Evolutionary conservation across 2,329 filamentous ascomycete genomes (phyloP).

Genomic region (Leptosphaerulina australis): DNA sequence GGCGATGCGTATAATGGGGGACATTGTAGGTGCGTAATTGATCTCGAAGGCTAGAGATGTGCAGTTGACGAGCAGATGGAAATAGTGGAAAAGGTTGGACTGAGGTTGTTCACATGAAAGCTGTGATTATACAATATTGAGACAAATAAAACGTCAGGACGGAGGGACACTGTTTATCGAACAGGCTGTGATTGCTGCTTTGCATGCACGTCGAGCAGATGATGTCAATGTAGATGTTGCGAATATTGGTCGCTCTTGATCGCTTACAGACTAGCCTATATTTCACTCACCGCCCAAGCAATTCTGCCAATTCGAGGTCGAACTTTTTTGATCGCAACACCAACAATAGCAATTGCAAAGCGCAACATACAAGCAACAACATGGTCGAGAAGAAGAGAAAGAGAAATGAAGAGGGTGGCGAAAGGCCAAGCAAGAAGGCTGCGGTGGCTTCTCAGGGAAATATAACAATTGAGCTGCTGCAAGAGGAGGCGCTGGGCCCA

Average conservation of each 20-base stretch:
- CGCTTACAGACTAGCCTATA: neutral
- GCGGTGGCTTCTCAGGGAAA: slow-evolving; percentile 48
- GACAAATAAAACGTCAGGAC: neutral
- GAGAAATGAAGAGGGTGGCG: slow-evolving; percentile 38
- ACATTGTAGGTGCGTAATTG: slow-evolving; percentile 19
- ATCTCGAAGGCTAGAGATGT: slow-evolving; percentile 2
- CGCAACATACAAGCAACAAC: slow-evolving; percentile 19
- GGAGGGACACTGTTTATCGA: neutral
- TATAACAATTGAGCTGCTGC: slow-evolving; percentile 54
- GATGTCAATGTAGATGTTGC: slow-evolving; percentile 15
- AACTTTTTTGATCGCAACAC: slow-evolving; percentile 32
- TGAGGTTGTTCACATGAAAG: neutral
- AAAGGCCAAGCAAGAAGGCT: slow-evolving; percentile 53
- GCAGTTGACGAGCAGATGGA: neutral
- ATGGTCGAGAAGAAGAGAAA: slow-evolving; percentile 50
- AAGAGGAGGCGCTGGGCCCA: slow-evolving; percentile 55
- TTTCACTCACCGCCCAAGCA: slow-evolving; percentile 1
- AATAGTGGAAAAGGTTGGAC: neutral
- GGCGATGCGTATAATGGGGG: slow-evolving; percentile 32
- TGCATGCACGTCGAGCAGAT: slow-evolving; percentile 6
- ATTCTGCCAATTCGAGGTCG: slow-evolving; percentile 28
- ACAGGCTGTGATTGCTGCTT: slow-evolving; percentile 1
- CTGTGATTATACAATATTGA: neutral
- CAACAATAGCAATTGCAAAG: slow-evolving; percentile 9
- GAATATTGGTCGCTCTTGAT: neutral